phyloP scores from a whole-genome alignment of 208 protist species.

The Leishmania guyanensis region DNA sequence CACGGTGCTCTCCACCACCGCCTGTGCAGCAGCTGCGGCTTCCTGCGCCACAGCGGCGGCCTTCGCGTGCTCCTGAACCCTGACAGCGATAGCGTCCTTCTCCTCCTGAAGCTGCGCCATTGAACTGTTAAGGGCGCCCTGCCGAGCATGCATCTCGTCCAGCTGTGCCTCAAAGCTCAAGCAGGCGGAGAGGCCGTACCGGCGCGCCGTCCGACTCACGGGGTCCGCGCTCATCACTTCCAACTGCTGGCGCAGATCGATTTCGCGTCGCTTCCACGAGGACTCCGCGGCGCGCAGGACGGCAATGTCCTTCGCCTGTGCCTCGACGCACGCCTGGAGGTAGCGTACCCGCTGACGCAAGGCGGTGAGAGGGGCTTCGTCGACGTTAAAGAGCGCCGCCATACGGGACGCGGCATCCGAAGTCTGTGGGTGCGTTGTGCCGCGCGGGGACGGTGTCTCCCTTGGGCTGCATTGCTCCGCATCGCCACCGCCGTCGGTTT shows the following conservation, averaged over 20 bases:
- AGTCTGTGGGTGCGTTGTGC: background rate
- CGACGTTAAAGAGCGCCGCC: conserved; percentile 23
- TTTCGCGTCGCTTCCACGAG: conserved; percentile 65
- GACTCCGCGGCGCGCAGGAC: conserved; percentile 40
- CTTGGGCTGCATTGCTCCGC: background rate
- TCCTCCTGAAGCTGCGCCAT: conserved; percentile 7
- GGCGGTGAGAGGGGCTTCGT: conserved; percentile 11
- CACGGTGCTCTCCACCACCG: conserved; percentile 6
- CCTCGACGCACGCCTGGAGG: conserved; percentile 36
- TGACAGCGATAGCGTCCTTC: conserved; percentile 12
- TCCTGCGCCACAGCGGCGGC: background rate
- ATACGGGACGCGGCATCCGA: conserved; percentile 1
- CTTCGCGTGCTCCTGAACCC: background rate
- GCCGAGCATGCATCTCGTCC: conserved; percentile 30
- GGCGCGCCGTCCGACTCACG: conserved; percentile 63
- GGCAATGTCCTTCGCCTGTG: conserved; percentile 42
- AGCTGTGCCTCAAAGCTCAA: conserved; percentile 57
- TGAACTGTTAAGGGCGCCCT: conserved; percentile 9
- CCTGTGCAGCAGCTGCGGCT: conserved; percentile 2
- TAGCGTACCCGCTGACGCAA: conserved; percentile 35
- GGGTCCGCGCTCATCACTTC: conserved; percentile 66
- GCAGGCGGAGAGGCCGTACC: conserved; percentile 70
- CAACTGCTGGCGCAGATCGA: conserved; percentile 56
- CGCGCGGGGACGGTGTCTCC: background rate
- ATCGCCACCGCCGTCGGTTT: background rate